These are phyloP conservation scores for Wickerhamiella slavikovae DNA, from an alignment of 805 yeast genomes.

Conservation along the genomic window DNA sequence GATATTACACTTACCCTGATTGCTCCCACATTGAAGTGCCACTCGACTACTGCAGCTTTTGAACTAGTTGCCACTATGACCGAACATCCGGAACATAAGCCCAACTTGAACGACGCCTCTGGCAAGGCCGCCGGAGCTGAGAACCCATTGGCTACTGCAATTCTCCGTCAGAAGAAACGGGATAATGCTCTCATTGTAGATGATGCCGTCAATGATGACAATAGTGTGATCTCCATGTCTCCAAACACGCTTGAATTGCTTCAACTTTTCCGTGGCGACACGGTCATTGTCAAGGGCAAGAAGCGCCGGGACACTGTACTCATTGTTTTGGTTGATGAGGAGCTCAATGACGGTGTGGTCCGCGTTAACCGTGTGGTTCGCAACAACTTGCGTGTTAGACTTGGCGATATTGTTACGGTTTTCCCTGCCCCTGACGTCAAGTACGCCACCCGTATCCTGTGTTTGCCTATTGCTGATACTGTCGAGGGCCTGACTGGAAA, in stretches of 20 bases:
- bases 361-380: conserved; percentile 90
- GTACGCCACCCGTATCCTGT: conserved; percentile 86
- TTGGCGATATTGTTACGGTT: conserved; percentile 79
- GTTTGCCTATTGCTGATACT: conserved; percentile 92
- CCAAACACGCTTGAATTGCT: conserved; percentile 87
- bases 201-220: conserved; percentile 93
- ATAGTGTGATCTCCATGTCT: conserved; percentile 82
- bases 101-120: conserved; percentile 4
- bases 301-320: conserved; percentile 94
- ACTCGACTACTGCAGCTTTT: too few species aligned
- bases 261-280: conserved; percentile 93
- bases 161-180: conserved; percentile 92
- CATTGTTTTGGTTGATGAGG: conserved; percentile 90
- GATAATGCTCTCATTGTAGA: conserved; percentile 88
- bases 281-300: conserved; percentile 92
- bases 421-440: conserved; percentile 97
- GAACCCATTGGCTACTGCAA: conserved; percentile 85
- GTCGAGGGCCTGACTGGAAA: conserved; percentile 97
- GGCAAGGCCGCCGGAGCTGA: conserved; percentile 17
- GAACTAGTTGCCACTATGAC: too few species aligned
- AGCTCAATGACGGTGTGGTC: conserved; percentile 86
- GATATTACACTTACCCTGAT: too few species aligned
- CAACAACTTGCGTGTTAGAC: conserved; percentile 79
- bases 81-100: neutral
- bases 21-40: too few species aligned